Evolutionary conservation across 192 early-diverging fungal species (phyloP), one percentile per base, ranked within the genome.

Genomic region (Entomortierella beljakovae): DNA sequence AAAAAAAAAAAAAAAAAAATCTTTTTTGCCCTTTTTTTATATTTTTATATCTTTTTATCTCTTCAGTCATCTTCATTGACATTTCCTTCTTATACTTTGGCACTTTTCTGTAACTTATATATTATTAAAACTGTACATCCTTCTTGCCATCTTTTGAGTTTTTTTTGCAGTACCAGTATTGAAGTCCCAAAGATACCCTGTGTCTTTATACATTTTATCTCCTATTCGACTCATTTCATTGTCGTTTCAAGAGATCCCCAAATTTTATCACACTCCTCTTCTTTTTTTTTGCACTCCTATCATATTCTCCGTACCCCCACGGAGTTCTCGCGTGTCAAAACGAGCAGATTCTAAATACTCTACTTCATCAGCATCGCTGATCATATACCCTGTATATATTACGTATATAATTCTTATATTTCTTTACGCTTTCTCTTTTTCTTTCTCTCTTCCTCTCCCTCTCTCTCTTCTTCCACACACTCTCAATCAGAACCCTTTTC

Each of bases 291-390:
- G 15, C 49, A 10, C 40, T 50, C 62, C 31, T 53, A 9, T 49
- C 48, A 16, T 29, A 28, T 22, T 16, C 62, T 35, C 62, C 50
- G 23, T 33, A 13, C 6, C 32, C 13, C 26, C 50, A n/a, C 50
- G 29, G 37, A 23, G n/a, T 8, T 23, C 48, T 63, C 73, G 46
- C 42, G 49, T 63, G 13, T 33, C n/a, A 42, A 52, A 20, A 28
- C 22, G 11, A 42, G 33, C 57, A 58, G 32, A 58, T 18, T 58
- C 34, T 70, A 38, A 54, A 60, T 58, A 34, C 56, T 28, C 51
- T 55, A 28, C n/a, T n/a, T n/a, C n/a, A n/a, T n/a, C n/a, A n/a
- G n/a, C n/a, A n/a, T n/a, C n/a, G n/a, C n/a, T n/a, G n/a, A n/a
- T n/a, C n/a, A n/a, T n/a, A n/a, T n/a, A n/a, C n/a, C n/a, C n/a